Percentiles rank a stretch among this genome's conserved stretches.
phyloP scores from a whole-genome alignment of 768 basidiomycete species.

The Xanthoconium purpureum region DNA sequence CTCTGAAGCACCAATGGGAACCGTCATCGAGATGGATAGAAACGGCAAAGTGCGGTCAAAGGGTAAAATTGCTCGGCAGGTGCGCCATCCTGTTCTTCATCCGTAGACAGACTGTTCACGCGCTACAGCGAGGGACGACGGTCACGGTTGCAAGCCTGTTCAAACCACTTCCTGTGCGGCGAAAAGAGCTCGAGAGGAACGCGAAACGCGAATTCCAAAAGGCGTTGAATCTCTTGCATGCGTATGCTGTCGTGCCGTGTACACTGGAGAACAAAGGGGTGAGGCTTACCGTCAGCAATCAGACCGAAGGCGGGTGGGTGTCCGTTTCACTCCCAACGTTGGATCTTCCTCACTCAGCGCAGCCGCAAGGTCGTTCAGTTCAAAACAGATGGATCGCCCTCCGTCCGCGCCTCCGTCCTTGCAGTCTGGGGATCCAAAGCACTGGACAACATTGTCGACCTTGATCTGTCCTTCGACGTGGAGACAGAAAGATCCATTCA shows the following conservation, averaged over 20 bases:
- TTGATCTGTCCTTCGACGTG: slow-evolving; percentile 69
- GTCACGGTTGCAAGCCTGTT: slow-evolving; percentile 72
- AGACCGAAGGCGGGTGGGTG: slow-evolving; percentile 65
- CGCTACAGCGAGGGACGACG: slow-evolving; percentile 83
- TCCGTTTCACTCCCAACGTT: not conserved
- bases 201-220: slow-evolving; percentile 87
- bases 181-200: slow-evolving; percentile 89
- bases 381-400: slow-evolving; percentile 65
- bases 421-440: slow-evolving; percentile 85
- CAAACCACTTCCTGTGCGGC: slow-evolving; percentile 78
- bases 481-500: slow-evolving; percentile 50
- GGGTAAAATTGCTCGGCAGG: slow-evolving; percentile 75
- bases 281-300: slow-evolving; percentile 71
- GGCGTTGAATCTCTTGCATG: slow-evolving; percentile 74
- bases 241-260: slow-evolving; percentile 88
- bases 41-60: slow-evolving; percentile 57
- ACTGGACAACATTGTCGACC: slow-evolving; percentile 68
- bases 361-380: slow-evolving; percentile 69
- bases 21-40: slow-evolving; percentile 67
- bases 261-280: slow-evolving; percentile 55
- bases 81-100: slow-evolving; percentile 29
- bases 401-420: slow-evolving; percentile 59
- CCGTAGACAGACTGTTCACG: not conserved
- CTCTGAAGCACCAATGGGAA: slow-evolving; percentile 73
- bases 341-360: slow-evolving; percentile 2